A percentile compares a stretch with the other conserved stretches of the same genome.
phyloP scores from a whole-genome alignment of 208 protist species.

The Leishmania aethiopica region DNA sequence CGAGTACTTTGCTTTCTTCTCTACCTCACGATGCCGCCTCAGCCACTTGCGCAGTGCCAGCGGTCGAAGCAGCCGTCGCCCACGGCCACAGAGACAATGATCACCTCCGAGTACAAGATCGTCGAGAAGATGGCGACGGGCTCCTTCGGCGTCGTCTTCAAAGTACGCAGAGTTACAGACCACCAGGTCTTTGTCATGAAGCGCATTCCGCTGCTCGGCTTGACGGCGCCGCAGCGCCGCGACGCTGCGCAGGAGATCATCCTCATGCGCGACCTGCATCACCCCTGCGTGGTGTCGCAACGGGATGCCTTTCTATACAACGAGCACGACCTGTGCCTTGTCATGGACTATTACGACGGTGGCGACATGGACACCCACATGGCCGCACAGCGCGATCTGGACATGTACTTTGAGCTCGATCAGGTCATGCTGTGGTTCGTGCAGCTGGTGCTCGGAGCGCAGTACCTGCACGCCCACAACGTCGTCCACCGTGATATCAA shows the following conservation, averaged over 20 bases:
- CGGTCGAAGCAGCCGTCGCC: neutral
- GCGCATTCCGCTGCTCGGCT: conserved; percentile 70
- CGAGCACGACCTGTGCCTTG: conserved; percentile 80
- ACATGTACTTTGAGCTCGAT: conserved; percentile 67
- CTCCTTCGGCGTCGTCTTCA: conserved; percentile 86
- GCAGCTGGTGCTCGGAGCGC: conserved; percentile 76
- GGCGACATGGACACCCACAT: conserved; percentile 84
- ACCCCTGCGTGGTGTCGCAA: conserved; percentile 82
- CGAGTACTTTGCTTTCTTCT: neutral
- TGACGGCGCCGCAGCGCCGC: conserved; percentile 57
- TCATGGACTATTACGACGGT: conserved; percentile 93
- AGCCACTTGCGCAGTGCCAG: neutral
- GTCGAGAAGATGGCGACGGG: conserved; percentile 83
- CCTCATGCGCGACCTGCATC: conserved; percentile 80
- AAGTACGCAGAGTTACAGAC: conserved; percentile 59
- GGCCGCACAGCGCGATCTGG: conserved; percentile 55
- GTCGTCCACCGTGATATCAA: conserved; percentile 93
- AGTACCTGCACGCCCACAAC: conserved; percentile 80
- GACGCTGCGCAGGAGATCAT: conserved; percentile 76
- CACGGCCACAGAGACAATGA: neutral
- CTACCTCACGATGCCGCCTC: neutral
- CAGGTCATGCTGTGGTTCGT: conserved; percentile 85
- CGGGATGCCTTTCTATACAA: conserved; percentile 86
- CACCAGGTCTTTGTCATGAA: conserved; percentile 80
- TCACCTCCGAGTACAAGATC: conserved; percentile 62